Conservation (phyloP, 2,329 filamentous ascomycete species). For the Neonectria ditissima region DNA sequence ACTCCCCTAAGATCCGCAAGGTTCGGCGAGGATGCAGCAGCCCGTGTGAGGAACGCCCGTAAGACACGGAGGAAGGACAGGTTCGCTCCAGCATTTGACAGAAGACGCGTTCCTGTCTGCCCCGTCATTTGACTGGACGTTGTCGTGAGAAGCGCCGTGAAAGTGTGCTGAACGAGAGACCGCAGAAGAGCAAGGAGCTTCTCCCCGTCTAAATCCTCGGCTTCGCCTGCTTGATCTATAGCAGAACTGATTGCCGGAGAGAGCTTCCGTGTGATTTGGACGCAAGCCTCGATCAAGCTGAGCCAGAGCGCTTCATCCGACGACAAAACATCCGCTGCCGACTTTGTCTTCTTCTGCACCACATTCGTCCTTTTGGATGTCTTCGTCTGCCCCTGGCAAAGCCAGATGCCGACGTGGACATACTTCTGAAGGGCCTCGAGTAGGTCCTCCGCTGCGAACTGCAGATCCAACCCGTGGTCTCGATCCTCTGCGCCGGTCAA, state of each 20-base stretch:
- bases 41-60: slow-evolving; percentile 86
- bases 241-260: slow-evolving; percentile 64
- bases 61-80: slow-evolving; percentile 90
- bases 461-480: slow-evolving; percentile 62
- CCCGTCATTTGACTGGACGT: slow-evolving; percentile 67
- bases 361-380: slow-evolving; percentile 60
- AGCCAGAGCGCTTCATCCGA: slow-evolving; percentile 70
- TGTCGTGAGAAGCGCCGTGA: slow-evolving; percentile 84
- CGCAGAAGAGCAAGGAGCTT: slow-evolving; percentile 77
- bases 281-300: slow-evolving; percentile 69
- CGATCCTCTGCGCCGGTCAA: slow-evolving; percentile 71
- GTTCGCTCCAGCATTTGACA: slow-evolving; percentile 62
- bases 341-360: slow-evolving; percentile 63
- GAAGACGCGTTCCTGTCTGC: slow-evolving; percentile 49
- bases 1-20: slow-evolving; percentile 88
- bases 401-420: slow-evolving; percentile 91
- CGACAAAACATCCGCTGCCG: slow-evolving; percentile 58
- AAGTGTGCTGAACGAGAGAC: slow-evolving; percentile 86
- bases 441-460: slow-evolving; percentile 78
- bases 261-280: slow-evolving; percentile 73
- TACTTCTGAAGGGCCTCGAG: slow-evolving; percentile 88
- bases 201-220: slow-evolving; percentile 62
- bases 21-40: slow-evolving; percentile 84
- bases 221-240: slow-evolving; percentile 42
- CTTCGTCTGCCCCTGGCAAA: slow-evolving; percentile 88